Base-by-base conservation (phyloP, 306 rosid species). In the Astragalus glycyphyllos region DNA sequence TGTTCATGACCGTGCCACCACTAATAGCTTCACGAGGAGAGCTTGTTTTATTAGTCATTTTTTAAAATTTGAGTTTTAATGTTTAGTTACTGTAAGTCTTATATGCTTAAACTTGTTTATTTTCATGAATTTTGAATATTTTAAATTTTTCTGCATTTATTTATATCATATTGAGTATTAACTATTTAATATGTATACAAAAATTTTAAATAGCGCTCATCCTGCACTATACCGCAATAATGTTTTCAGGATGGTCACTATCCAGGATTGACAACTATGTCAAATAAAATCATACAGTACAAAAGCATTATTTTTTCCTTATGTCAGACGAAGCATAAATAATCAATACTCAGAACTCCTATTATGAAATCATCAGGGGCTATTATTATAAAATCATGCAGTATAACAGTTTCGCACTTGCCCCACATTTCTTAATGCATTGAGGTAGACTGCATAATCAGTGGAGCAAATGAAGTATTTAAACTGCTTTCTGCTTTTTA, bases 391-490 rank as follows among this genome's bases (percentile, higher is more conserved):
- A 26, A 26, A 26, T 26, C 23, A 26, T 26, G 3, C 31, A 26
- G 31, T 26, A 26, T 4, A 20, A 34, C 16, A 20, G 5, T 29
- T 47, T 26, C 5, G 51, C 38, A 31, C 44, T 58, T 59, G 31
- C 48, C 57, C 55, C 8, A 20, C 63, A 16, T 51, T 75, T 12
- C 62, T 58, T 75, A 67, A 50, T 76, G 3, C 55, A 14, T 23
- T 10, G 17, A 48, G 57, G 55, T 68, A 26, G 69, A 58, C 51
- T 60, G 54, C 66, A 26, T 55, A 64, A 11, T 54, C 55, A 4
- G n/a, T 45, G 40, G 80, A 68, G 14, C 31, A 51, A 69, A 49
- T 15, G 69, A 31, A 31, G 72, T 40, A 17, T 57, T 35, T 58
- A 14, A 58, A 50, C 66, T 38, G 61, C 47, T 67, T 37, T 68